Base-by-base conservation (phyloP, 768 basidiomycete species). In the Lentinula sp. region DNA sequence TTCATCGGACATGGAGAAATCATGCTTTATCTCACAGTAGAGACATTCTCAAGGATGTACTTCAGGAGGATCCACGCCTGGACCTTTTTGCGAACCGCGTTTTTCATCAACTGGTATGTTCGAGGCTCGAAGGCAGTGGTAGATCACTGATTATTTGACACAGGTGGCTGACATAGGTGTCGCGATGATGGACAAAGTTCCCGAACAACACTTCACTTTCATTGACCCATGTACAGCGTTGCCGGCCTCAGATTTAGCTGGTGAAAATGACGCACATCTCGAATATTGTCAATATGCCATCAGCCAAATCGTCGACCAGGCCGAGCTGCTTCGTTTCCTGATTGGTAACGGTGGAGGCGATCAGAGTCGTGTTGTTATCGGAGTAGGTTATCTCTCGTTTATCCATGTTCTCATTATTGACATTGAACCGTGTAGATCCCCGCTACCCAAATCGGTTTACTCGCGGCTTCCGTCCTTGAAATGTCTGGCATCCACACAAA, bases 121-220 rank as follows among this genome's bases (percentile, higher is more conserved):
- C 15, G 13, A 28, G 28, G 28, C 28, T 28, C 28, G 28, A 28
- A 28, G 28, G 3, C 28, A 28, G 28, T 28, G 28, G 28, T 28
- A 28, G 28, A 28, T 28, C 28, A 28, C 28, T 28, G 28, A 28
- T 28, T 28, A 28, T 28, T 28, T 28, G 28, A 28, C 28, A 52
- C 34, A 59, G 57, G 31, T 59, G 31, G 57, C 49, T 13, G 57
- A 59, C 32, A 7, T 59, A 37, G 57, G 57, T 32, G 18, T 35
- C 32, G 23, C 3, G 8, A 21, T 49, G 34, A 48, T 59, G 57
- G 57, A 59, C 8, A 1, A 9, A 7, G 16, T 49, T 23, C 9
- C 40, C 3, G 57, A 32, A 18, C 48, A 34, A 15, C 57, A 59
- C 35, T 59, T 59, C 45, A 59, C 57, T 37, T 48, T 48, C 32